Percentiles rank a stretch among this genome's conserved stretches.
phyloP scores from a whole-genome alignment of 2,329 filamentous ascomycete genomes.

The Pyrenophora graminea region DNA sequence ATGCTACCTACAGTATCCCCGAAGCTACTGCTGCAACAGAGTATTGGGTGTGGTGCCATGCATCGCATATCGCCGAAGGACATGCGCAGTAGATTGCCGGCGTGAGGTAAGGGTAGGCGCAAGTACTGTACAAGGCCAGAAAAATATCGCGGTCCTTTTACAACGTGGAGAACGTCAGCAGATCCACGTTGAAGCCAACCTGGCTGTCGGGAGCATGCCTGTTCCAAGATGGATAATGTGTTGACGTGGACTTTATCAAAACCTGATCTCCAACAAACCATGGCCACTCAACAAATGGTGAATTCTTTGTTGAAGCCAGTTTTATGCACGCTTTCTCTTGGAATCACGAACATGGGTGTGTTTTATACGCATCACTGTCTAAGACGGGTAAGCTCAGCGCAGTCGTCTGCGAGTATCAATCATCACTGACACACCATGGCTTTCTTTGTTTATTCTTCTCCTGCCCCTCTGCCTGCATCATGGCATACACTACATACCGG shows the following conservation, averaged over 20 bases:
- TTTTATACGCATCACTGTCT: neutral
- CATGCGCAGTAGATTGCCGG: constrained; percentile 4
- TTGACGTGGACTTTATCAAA: constrained; percentile 17
- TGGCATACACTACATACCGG: constrained; percentile 2
- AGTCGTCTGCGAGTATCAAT: constrained; percentile 1
- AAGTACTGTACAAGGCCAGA: constrained; percentile 12
- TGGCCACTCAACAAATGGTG: constrained; percentile 2
- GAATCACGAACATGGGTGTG: constrained; percentile 14
- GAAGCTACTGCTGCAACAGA: constrained; percentile 29
- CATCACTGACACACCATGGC: constrained; percentile 1
- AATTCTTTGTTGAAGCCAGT: constrained; percentile 8
- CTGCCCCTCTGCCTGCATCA: constrained; percentile 9
- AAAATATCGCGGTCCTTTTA: constrained; percentile 9
- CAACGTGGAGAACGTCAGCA: constrained; percentile 13
- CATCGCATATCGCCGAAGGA: constrained; percentile 10
- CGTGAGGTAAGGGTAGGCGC: constrained; percentile 1
- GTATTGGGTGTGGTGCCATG: constrained; percentile 22
- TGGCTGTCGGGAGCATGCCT: constrained; percentile 14
- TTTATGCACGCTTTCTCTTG: constrained; percentile 12
- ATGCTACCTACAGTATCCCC: constrained; percentile 17
- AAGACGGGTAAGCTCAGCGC: constrained; percentile 16
- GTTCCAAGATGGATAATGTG: constrained; percentile 2
- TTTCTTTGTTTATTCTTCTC: constrained; percentile 10
- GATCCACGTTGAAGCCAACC: constrained; percentile 13
- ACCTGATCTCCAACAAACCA: constrained; percentile 9